phyloP scores from a whole-genome alignment of 441 rosid species.

The Eutrema salsugineum region DNA sequence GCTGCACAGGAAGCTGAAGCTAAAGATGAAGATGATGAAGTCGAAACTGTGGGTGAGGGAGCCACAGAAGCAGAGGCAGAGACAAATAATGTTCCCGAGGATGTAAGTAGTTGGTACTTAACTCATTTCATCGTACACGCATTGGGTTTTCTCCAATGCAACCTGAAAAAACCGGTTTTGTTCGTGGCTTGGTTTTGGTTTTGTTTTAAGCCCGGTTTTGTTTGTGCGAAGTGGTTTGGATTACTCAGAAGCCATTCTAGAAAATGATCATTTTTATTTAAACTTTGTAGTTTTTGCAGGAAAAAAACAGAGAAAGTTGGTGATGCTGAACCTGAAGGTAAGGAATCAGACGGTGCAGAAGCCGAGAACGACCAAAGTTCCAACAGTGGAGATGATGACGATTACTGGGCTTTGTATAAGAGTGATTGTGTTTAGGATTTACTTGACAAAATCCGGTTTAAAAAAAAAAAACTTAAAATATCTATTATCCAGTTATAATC shows the following conservation, averaged over 20 bases:
- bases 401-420: background rate
- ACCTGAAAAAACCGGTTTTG: too few species aligned
- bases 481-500: background rate
- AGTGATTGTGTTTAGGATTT: background rate
- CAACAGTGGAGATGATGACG: background rate
- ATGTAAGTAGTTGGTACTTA: too few species aligned
- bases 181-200: too few species aligned
- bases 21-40: slow-evolving; percentile 30
- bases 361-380: background rate
- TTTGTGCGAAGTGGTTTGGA: too few species aligned
- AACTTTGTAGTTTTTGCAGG: too few species aligned
- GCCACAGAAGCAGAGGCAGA: background rate
- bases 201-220: too few species aligned
- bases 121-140: too few species aligned
- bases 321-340: background rate
- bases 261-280: too few species aligned
- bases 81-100: background rate
- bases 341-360: background rate
- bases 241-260: too few species aligned
- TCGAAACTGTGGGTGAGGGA: background rate
- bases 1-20: slow-evolving; percentile 29
- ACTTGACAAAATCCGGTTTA: background rate
- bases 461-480: background rate
- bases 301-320: too few species aligned
- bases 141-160: too few species aligned